Evolutionary conservation across 805 yeast genomes (phyloP).

Genomic region (Millerago galiae): DNA sequence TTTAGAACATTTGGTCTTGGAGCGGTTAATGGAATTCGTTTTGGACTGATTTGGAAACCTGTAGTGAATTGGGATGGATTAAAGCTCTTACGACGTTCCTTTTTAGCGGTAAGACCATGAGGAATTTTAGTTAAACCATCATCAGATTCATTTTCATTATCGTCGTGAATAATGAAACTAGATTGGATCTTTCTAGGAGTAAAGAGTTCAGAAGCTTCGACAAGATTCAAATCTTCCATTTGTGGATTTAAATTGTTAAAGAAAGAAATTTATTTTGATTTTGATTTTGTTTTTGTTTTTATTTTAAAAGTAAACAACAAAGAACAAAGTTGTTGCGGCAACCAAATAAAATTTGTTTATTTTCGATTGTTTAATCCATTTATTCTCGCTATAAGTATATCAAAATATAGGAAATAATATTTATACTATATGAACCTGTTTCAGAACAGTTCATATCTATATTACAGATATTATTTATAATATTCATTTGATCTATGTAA

Average conservation of each 20-base stretch:
- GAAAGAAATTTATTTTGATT: neutral
- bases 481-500: too few species aligned
- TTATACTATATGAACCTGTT: too few species aligned
- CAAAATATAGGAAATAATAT: too few species aligned
- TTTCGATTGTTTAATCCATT: too few species aligned
- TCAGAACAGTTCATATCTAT: too few species aligned
- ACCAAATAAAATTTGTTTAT: too few species aligned
- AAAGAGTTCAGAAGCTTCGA: slow-evolving; percentile 14
- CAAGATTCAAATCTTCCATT: slow-evolving; percentile 3
- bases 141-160: slow-evolving; percentile 4
- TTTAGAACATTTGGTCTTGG: slow-evolving; percentile 26
- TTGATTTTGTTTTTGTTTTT: neutral
- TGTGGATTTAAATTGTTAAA: neutral
- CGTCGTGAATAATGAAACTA: slow-evolving; percentile 16
- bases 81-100: slow-evolving; percentile 24
- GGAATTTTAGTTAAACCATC: slow-evolving; percentile 30
- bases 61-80: slow-evolving; percentile 6
- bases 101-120: slow-evolving; percentile 36
- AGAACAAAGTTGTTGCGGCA: too few species aligned
- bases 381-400: too few species aligned
- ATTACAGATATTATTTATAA: too few species aligned
- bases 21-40: slow-evolving; percentile 25
- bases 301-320: too few species aligned
- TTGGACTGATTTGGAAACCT: slow-evolving; percentile 14
- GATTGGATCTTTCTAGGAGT: slow-evolving; percentile 19